Evolutionary conservation across 2,329 filamentous ascomycete genomes (phyloP).

Genomic region (Nemania sp.): DNA sequence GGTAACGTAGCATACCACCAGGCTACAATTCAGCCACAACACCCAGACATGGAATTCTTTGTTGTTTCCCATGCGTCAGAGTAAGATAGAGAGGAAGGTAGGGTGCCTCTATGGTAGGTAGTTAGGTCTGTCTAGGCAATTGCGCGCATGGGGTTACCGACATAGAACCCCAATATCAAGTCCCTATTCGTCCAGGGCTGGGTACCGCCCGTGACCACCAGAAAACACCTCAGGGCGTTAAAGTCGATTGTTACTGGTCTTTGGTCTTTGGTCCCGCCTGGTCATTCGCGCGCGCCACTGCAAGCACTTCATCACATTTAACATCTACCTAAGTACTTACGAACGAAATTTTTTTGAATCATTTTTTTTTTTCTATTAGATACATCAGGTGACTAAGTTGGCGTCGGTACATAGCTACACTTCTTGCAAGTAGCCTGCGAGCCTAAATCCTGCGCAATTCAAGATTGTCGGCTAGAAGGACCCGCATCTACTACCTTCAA

Average conservation of each 20-base stretch:
- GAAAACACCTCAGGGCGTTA: conserved; percentile 16
- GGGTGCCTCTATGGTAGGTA: too few species aligned
- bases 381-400: not conserved
- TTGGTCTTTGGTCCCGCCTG: conserved; percentile 20
- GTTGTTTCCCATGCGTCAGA: conserved; percentile 1
- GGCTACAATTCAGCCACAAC: not conserved
- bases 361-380: not conserved
- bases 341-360: not conserved
- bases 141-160: not conserved
- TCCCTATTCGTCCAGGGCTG: conserved; percentile 21
- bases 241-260: conserved; percentile 28
- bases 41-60: not conserved
- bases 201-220: not conserved
- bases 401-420: not conserved
- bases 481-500: conserved; percentile 23
- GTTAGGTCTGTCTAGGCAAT: conserved; percentile 10
- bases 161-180: conserved; percentile 8
- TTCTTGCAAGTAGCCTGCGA: not conserved
- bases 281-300: conserved; percentile 36
- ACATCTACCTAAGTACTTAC: not conserved
- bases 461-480: not conserved
- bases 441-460: conserved; percentile 2
- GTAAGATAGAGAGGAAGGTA: too few species aligned
- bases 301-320: conserved; percentile 13
- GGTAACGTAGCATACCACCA: not conserved